phyloP scores from a whole-genome alignment of 2,329 filamentous ascomycete genomes.

The Fusarium sp. region DNA sequence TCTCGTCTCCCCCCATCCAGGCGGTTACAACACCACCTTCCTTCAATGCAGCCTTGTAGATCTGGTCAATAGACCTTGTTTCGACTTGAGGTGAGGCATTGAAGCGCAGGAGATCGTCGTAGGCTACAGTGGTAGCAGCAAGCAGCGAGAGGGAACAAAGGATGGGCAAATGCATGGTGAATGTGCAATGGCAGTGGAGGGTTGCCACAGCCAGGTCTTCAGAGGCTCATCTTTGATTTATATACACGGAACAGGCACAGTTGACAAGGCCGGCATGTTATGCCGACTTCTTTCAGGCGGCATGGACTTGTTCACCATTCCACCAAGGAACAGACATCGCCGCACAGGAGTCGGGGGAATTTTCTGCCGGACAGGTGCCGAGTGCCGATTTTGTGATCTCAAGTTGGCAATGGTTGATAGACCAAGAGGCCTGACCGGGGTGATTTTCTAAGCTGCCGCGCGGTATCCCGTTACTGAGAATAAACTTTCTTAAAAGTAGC shows the following conservation, averaged over 20 bases:
- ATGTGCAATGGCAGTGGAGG: background rate
- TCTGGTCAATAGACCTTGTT: constrained; percentile 59
- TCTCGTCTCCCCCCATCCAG: constrained; percentile 61
- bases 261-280: background rate
- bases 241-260: background rate
- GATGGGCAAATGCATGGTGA: background rate
- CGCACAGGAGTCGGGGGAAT: background rate
- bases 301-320: background rate
- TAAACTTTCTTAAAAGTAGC: background rate
- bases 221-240: background rate
- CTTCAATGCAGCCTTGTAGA: constrained; percentile 60
- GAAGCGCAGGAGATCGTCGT: background rate
- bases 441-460: background rate
- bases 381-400: background rate
- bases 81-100: constrained; percentile 45
- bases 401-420: background rate
- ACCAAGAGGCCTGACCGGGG: background rate
- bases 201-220: background rate
- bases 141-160: background rate
- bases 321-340: background rate
- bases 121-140: background rate
- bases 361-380: background rate
- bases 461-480: background rate
- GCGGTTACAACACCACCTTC: constrained; percentile 59
- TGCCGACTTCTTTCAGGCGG: background rate